These are phyloP conservation scores for Chrysochromulina parva DNA, from an alignment of 78 protist genomes.

Conservation along the genomic window DNA sequence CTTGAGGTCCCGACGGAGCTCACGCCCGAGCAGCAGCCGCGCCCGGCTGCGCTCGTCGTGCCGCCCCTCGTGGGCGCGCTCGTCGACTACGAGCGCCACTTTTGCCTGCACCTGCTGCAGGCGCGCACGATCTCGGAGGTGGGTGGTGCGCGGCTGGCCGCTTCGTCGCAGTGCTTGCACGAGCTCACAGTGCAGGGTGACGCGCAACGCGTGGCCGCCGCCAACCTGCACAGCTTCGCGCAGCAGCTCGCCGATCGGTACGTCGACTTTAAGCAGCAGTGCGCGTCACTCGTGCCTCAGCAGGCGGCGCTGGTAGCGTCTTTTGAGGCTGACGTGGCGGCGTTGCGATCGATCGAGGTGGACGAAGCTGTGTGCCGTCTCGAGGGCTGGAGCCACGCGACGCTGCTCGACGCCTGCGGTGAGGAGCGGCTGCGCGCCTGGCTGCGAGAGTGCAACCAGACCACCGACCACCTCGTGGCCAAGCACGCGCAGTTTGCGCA, in stretches of 20 bases:
- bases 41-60: neutral
- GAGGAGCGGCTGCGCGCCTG: slow-evolving; percentile 22
- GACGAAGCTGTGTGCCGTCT: neutral
- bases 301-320: no score
- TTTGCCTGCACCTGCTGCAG: neutral
- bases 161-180: no score
- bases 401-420: slow-evolving; percentile 16
- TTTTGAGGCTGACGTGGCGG: no score
- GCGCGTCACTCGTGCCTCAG: no score
- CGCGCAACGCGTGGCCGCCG: no score
- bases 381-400: neutral
- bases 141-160: no score
- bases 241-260: no score
- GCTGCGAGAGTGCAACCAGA: neutral
- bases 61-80: slow-evolving; percentile 17
- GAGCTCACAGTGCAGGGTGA: no score
- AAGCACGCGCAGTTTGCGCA: neutral
- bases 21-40: neutral
- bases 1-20: neutral
- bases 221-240: no score
- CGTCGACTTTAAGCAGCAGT: no score
- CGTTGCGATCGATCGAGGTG: no score
- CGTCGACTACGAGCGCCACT: neutral
- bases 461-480: neutral
- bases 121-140: neutral